Percentiles rank a stretch among this genome's conserved stretches.
Conservation (phyloP, 768 basidiomycete species). For the Boletellus emodensis region DNA sequence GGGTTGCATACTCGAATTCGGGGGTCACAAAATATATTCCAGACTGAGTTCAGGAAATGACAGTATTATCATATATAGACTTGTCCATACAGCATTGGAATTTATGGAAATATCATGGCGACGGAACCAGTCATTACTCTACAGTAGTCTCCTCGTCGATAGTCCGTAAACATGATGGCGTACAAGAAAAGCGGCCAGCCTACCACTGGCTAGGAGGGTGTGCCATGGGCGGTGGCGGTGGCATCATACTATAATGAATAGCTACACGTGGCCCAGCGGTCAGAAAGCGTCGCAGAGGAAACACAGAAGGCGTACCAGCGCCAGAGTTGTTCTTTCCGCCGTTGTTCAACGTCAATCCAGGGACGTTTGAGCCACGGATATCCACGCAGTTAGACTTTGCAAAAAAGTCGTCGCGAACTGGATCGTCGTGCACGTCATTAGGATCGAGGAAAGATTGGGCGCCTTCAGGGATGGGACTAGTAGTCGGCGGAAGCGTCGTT, state of each 20-base stretch:
- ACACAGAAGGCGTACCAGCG: conserved; percentile 7
- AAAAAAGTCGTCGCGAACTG: background rate
- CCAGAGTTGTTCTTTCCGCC: conserved; percentile 3
- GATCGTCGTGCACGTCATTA: background rate
- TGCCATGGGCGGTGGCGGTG: too few relatives aligned
- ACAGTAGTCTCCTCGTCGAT: too few relatives aligned
- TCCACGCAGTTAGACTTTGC: conserved; percentile 3
- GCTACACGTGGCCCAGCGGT: background rate
- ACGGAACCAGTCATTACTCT: too few relatives aligned
- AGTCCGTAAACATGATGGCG: too few relatives aligned
- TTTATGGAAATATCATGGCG: too few relatives aligned
- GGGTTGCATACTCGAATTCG: too few relatives aligned
- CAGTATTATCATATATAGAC: too few relatives aligned
- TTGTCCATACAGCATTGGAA: too few relatives aligned
- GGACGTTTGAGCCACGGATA: background rate
- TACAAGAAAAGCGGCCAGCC: too few relatives aligned
- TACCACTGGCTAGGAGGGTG: too few relatives aligned
- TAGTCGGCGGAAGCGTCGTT: background rate
- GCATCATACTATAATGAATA: conserved; percentile 5
- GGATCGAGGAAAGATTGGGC: background rate
- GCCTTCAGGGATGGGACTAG: background rate
- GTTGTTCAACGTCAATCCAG: conserved; percentile 10
- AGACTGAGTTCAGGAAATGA: too few relatives aligned
- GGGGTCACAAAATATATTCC: too few relatives aligned
- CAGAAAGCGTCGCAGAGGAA: background rate